phyloP scores from a whole-genome alignment of 2,329 filamentous ascomycete species.

The Fulvia fulva region DNA sequence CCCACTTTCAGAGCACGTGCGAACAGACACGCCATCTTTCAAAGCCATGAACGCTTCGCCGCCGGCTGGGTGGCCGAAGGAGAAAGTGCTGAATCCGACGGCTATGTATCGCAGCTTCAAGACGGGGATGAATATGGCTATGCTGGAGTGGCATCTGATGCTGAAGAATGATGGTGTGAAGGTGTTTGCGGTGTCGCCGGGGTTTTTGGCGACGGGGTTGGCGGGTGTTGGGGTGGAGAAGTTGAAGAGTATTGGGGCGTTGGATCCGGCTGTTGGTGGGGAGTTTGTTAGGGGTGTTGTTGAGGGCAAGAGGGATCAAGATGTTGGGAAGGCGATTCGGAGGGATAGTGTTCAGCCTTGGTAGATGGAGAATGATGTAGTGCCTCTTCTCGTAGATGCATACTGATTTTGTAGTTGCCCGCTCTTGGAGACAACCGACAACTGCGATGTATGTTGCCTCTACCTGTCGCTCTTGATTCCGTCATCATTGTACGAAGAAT shows the following conservation, averaged over 20 bases:
- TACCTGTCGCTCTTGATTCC: too few relatives aligned
- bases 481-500: too few relatives aligned
- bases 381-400: too few relatives aligned
- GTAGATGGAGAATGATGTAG: not conserved
- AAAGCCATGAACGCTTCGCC: constrained; percentile 23
- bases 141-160: constrained; percentile 45
- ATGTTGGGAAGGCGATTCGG: constrained; percentile 38
- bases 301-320: constrained; percentile 38
- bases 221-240: constrained; percentile 32
- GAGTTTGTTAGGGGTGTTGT: constrained; percentile 38
- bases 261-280: constrained; percentile 36
- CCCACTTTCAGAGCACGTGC: constrained; percentile 35
- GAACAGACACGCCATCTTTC: constrained; percentile 26
- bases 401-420: too few relatives aligned
- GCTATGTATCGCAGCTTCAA: constrained; percentile 42
- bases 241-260: constrained; percentile 37
- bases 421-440: too few relatives aligned
- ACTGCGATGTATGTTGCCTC: too few relatives aligned
- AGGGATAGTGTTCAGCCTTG: constrained; percentile 23
- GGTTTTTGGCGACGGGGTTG: constrained; percentile 45
- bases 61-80: constrained; percentile 49
- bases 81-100: constrained; percentile 22
- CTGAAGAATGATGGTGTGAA: constrained; percentile 46
- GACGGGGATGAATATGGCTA: constrained; percentile 48
- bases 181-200: constrained; percentile 45